Base-by-base conservation (phyloP, 441 rosid genomes). In the Pelargonium cotyledonis region DNA sequence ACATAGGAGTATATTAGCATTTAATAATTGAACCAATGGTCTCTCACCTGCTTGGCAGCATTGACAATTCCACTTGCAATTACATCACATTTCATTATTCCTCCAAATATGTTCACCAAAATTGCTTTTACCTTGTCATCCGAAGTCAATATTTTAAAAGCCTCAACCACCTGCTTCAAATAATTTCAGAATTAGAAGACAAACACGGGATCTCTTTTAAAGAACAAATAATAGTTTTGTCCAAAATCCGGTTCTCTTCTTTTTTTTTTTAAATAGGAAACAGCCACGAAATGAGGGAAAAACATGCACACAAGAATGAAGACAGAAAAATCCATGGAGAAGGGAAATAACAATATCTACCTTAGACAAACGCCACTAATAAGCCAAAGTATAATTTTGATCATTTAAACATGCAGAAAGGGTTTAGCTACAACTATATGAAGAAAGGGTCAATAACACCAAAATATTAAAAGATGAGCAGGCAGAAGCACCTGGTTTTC, bases 111-210 rank as follows among this genome's bases (percentile, higher is more conserved):
- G 78, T 95, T 95, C 68, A 92, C 99, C 84, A 95, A 79, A 61
- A 95, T 95, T 75, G 98, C 95, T 81, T 92, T 95, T 68, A 95
- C 99, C 79, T 95, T 95, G 1, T 89, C 97, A 78, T 95, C 99
- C 29, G 99, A 92, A 46, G 98, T 95, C 82, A 95, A 67, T 46
- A 95, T 95, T 78, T 95, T 95, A 77, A 95, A 95, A 68, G 99
- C 98, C 81, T 95, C 99, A 19, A 92, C 95, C 81, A 95, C 97
- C 99, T 95, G 77, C n/a, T 53, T 60, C 68, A 72, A 40, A 53
- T 15, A 35, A 69, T 63, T 16, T 8, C 72, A 11, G 47, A 40
- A 73, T 73, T 14, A 65, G 23, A 58, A 18, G 16, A 63, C 12
- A 65, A 26, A 21, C 23, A 21, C 23, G 1, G 23, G 23, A 21